Conservation (phyloP, 331 rosid species). For the Quercus tomentella region DNA sequence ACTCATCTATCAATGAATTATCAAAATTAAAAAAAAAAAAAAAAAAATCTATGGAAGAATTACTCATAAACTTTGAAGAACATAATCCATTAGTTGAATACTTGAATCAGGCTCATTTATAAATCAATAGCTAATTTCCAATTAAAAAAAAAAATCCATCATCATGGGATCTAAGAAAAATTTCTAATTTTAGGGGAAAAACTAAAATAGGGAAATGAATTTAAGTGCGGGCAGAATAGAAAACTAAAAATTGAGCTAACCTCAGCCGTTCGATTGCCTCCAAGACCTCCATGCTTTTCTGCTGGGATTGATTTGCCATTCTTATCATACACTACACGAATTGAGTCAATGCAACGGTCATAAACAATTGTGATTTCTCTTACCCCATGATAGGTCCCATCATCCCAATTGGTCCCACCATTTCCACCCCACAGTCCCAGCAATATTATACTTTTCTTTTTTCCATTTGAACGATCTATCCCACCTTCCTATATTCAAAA, state of each 20-base stretch:
- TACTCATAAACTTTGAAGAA: no score
- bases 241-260: constrained; percentile 5
- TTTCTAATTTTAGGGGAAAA: not conserved
- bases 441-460: constrained; percentile 26
- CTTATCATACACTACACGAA: constrained; percentile 47
- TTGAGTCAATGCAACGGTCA: constrained; percentile 56
- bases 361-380: constrained; percentile 48
- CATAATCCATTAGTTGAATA: no score
- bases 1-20: no score
- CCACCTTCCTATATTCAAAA: constrained; percentile 8
- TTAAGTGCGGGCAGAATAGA: not conserved
- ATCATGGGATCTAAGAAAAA: no score
- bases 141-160: no score
- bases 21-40: no score
- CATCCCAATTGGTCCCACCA: constrained; percentile 71
- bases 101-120: no score
- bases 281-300: constrained; percentile 54
- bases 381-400: constrained; percentile 54
- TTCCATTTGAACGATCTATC: constrained; percentile 33
- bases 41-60: no score
- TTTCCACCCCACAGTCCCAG: constrained; percentile 76
- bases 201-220: not conserved
- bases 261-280: constrained; percentile 44
- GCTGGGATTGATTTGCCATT: constrained; percentile 46
- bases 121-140: no score